Base-by-base conservation (phyloP, 2,329 filamentous ascomycete genomes). In the Diaporthe sp. region DNA sequence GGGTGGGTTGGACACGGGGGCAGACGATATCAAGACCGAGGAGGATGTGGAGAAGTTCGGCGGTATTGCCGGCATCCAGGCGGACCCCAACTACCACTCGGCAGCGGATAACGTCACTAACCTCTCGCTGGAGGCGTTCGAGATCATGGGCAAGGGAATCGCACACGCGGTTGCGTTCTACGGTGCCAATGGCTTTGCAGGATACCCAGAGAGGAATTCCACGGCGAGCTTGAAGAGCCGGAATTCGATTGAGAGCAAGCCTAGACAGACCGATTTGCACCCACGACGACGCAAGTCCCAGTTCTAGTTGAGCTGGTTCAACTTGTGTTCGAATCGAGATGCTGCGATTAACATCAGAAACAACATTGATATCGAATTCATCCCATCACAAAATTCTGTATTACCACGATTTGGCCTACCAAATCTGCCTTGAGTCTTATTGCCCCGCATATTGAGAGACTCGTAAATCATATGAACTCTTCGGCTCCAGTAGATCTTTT, bases 1-100 rank as follows among this genome's bases (percentile, higher is more conserved):
- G 57, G 90, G 84, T 19, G 90, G 90, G 8, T 84, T 93, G 37
- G 90, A 90, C 79, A 92, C 91, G 3, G 91, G 91, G 4, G 90
- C 89, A 1, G 51, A 67, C 9, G 72, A 44, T 3, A 51, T 67
- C 49, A 73, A 73, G 72, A 73, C 72, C 10, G 46, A 42, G 7
- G 46, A 67, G 60, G 72, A 73, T 19, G 72, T 65, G 9, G 31
- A 42, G 31, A 31, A 67, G 10, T 73, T 67, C 25, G 72, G 72
- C 8, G 72, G 72, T 17, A 57, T 19, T 22, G 72, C 39, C n/a
- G 72, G 72, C 17, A 42, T n/a, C 22, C 49, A 51, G 31, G 61
- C 49, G 1, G 72, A 73, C 19, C 34, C 49, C 1, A 73, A 73
- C 37, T 73, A 73, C 7, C 72, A 73, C 60, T 31, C 39, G 4